Conservation (phyloP, 129 eudicot species). For the Pulicaria dysenterica region DNA sequence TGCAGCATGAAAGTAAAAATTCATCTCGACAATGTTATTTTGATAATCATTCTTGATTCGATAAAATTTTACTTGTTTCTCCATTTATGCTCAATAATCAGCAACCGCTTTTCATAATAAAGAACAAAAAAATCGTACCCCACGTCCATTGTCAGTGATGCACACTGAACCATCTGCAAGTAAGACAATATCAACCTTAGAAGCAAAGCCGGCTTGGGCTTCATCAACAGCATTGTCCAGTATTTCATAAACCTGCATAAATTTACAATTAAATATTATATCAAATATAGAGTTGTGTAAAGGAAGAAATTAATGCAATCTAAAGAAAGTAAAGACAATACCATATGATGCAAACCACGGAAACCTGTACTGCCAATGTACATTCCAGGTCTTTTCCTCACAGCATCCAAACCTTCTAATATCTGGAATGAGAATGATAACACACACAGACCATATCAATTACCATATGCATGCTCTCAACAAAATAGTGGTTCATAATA, state of each 20-base stretch:
- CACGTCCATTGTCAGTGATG: conserved; percentile 98
- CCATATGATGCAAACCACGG: conserved; percentile 98
- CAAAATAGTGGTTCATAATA: not conserved
- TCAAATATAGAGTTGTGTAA: not conserved
- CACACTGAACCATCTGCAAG: conserved; percentile 85
- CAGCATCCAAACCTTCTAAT: conserved; percentile 93
- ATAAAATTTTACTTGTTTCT: not conserved
- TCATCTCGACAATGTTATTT: not conserved
- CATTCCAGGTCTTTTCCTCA: conserved; percentile 96
- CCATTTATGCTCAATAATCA: not conserved
- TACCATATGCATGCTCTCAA: conserved; percentile 15
- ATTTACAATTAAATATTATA: not conserved
- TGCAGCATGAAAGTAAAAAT: conserved; percentile 37
- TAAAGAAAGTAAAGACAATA: conserved; percentile 28
- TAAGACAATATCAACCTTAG: conserved; percentile 67
- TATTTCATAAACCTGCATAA: conserved; percentile 79
- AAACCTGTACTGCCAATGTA: conserved; percentile 96
- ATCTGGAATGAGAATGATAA: conserved; percentile 52
- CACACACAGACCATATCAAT: too few relatives aligned
- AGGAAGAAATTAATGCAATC: not conserved
- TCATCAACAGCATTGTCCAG: conserved; percentile 95
- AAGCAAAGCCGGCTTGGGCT: conserved; percentile 97
- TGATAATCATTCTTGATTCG: not conserved
- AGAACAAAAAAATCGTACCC: conserved; percentile 58
- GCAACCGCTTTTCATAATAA: conserved; percentile 3